These are phyloP conservation scores for Ballota nigra DNA, from an alignment of 257 asterid genomes.

Conservation along the genomic window DNA sequence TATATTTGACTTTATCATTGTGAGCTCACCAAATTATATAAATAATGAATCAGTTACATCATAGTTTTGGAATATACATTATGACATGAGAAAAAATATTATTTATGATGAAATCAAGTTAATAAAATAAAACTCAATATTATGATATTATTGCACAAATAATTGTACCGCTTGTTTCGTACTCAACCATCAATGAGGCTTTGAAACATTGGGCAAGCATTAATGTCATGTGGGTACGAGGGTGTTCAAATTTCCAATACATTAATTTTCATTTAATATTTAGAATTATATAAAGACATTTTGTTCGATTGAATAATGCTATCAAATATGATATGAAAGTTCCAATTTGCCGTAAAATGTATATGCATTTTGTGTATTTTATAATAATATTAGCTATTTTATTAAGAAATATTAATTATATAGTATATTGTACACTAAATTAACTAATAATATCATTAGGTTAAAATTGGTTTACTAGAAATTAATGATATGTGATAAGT, in stretches of 20 bases:
- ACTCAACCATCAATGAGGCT: slow-evolving; percentile 11
- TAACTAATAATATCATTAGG: too few relatives aligned
- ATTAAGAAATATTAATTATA: too few relatives aligned
- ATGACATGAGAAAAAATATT: neutral
- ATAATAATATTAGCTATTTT: too few relatives aligned
- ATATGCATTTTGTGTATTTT: too few relatives aligned
- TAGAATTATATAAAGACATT: too few relatives aligned
- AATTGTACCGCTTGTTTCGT: slow-evolving; percentile 8
- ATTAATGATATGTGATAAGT: too few relatives aligned
- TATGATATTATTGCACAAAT: neutral
- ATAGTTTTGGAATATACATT: neutral
- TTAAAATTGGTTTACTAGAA: too few relatives aligned
- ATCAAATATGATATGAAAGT: too few relatives aligned
- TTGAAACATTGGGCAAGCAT: slow-evolving; percentile 2
- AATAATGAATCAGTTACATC: neutral
- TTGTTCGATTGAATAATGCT: neutral
- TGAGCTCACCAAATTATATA: neutral
- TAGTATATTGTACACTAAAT: too few relatives aligned
- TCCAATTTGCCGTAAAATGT: too few relatives aligned
- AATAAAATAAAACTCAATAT: neutral
- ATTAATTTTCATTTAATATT: too few relatives aligned
- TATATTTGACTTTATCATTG: neutral
- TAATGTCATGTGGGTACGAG: slow-evolving; percentile 19
- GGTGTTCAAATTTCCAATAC: too few relatives aligned
- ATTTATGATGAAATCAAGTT: neutral